Conservation (phyloP, 768 basidiomycete genomes). For the Aureoboletus auriporus region DNA sequence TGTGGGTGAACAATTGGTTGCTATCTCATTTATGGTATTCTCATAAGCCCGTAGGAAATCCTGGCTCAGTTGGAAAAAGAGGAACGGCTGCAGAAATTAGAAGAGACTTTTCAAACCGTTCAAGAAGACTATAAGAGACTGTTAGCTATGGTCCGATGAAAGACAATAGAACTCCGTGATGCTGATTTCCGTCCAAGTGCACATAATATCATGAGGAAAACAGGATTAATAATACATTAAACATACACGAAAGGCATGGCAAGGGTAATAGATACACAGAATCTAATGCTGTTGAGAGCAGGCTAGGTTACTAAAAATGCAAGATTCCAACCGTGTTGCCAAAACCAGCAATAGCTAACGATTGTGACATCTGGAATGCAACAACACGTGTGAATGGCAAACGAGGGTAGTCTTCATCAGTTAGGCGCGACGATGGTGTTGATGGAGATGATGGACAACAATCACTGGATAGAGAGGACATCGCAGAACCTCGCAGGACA, state of each 20-base stretch:
- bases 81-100: constrained; percentile 83
- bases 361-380: constrained; percentile 47
- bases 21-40: background rate
- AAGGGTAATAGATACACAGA: constrained; percentile 16
- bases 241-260: constrained; percentile 15
- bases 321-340: constrained; percentile 56
- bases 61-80: constrained; percentile 83
- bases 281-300: background rate
- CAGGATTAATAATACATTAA: constrained; percentile 22
- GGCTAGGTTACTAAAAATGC: constrained; percentile 20
- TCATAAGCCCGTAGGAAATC: constrained; percentile 55
- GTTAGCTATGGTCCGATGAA: constrained; percentile 45
- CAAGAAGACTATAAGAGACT: constrained; percentile 82
- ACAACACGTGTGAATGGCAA: constrained; percentile 81
- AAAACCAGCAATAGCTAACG: constrained; percentile 64
- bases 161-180: background rate
- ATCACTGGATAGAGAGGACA: constrained; percentile 42
- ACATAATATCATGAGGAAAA: background rate
- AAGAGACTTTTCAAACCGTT: constrained; percentile 90
- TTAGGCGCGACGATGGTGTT: background rate
- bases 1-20: constrained; percentile 42
- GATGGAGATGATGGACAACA: constrained; percentile 8
- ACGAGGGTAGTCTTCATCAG: constrained; percentile 39
- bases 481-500: constrained; percentile 45
- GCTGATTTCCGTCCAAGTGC: too few species aligned